These are phyloP conservation scores for Verbena officinalis DNA, from an alignment of 257 asterid species.

Conservation along the genomic window DNA sequence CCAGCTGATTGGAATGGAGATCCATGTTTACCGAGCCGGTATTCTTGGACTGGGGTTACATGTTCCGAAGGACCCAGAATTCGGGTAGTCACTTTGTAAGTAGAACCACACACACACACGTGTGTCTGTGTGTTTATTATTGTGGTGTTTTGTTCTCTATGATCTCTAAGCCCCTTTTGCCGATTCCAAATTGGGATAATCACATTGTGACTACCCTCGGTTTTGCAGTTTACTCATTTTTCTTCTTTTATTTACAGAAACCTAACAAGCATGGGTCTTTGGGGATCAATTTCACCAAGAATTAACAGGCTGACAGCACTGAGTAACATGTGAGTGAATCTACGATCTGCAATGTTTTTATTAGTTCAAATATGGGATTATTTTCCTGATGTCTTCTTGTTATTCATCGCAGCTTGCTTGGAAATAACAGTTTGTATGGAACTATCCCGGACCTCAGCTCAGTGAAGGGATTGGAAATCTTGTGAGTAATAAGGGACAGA, in stretches of 20 bases:
- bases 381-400: conserved; percentile 14
- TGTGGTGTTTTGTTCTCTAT: too few relatives aligned
- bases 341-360: background rate
- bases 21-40: conserved; percentile 83
- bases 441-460: conserved; percentile 72
- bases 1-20: conserved; percentile 95
- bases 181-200: too few relatives aligned
- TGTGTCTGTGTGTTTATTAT: too few relatives aligned
- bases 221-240: conserved; percentile 3
- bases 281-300: conserved; percentile 70
- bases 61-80: conserved; percentile 68
- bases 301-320: conserved; percentile 78
- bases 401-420: conserved; percentile 63
- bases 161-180: too few relatives aligned
- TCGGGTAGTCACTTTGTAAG: conserved; percentile 82
- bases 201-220: too few relatives aligned
- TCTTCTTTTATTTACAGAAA: conserved; percentile 52
- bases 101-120: background rate
- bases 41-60: conserved; percentile 90
- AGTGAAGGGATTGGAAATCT: conserved; percentile 55
- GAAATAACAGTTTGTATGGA: conserved; percentile 78
- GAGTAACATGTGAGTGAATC: conserved; percentile 64
- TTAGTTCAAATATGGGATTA: conserved; percentile 2
- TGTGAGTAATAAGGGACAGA: conserved; percentile 56
- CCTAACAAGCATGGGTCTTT: conserved; percentile 71